Conservation (phyloP, 2,329 filamentous ascomycete species). For the Dothistroma pini region DNA sequence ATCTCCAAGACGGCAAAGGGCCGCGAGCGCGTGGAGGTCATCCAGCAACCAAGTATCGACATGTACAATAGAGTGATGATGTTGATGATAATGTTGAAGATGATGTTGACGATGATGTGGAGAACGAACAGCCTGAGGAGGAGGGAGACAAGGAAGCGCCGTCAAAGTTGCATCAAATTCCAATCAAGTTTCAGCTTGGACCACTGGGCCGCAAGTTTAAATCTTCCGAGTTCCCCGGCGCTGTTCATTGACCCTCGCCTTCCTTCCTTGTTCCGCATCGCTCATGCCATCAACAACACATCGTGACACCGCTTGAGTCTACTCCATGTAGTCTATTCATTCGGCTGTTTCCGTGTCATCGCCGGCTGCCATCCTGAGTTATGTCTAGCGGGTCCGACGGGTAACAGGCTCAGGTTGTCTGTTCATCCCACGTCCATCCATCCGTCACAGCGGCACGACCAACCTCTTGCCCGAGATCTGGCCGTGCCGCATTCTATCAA, state of each 20-base stretch:
- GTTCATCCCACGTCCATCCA: background rate
- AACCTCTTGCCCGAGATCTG: constrained; percentile 20
- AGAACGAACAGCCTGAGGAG: background rate
- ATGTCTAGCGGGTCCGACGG: too few relatives aligned
- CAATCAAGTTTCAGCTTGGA: background rate
- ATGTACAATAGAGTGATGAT: background rate
- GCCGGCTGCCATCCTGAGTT: too few relatives aligned
- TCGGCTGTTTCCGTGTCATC: too few relatives aligned
- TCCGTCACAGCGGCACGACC: constrained; percentile 16
- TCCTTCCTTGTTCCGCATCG: too few relatives aligned
- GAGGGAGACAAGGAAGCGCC: background rate
- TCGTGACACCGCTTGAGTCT: too few relatives aligned
- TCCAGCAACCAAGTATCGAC: constrained; percentile 23
- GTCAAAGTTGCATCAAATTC: background rate
- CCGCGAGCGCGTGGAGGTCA: constrained; percentile 27
- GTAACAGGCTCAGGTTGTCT: too few relatives aligned
- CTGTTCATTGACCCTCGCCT: too few relatives aligned
- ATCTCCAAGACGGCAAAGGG: constrained; percentile 27
- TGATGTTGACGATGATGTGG: background rate
- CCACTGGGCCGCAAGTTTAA: background rate
- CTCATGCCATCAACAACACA: too few relatives aligned
- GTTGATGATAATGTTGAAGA: background rate
- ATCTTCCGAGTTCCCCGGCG: too few relatives aligned
- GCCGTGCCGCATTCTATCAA: constrained; percentile 19
- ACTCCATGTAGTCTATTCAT: too few relatives aligned